phyloP scores from a whole-genome alignment of 495 filamentous ascomycete genomes.

The Penicillium crystallinum region DNA sequence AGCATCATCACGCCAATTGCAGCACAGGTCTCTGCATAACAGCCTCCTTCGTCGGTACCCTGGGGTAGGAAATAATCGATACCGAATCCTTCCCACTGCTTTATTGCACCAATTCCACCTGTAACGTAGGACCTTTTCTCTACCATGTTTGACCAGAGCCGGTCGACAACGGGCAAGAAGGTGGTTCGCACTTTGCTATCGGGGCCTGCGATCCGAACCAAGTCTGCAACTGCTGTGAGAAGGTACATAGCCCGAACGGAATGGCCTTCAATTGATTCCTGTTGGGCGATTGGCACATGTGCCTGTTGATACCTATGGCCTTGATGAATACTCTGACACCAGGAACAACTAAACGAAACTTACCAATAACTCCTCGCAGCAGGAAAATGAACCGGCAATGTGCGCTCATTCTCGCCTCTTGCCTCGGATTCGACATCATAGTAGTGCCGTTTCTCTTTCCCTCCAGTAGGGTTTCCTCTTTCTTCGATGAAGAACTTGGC shows the following conservation, averaged over 20 bases:
- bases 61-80: constrained; percentile 54
- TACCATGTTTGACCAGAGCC: constrained; percentile 55
- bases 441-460: constrained; percentile 43
- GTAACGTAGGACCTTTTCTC: constrained; percentile 57
- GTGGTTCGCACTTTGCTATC: constrained; percentile 17
- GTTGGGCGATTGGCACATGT: constrained; percentile 48
- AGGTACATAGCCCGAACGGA: constrained; percentile 58
- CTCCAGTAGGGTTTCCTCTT: constrained; percentile 46
- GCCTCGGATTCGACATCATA: constrained; percentile 48
- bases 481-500: constrained; percentile 54
- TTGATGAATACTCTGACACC: neutral
- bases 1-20: constrained; percentile 58
- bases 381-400: constrained; percentile 40
- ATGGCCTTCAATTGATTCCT: constrained; percentile 53
- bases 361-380: constrained; percentile 40
- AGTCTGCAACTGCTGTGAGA: constrained; percentile 36
- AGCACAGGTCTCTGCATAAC: constrained; percentile 59
- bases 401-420: constrained; percentile 45
- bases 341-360: neutral
- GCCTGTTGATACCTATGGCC: constrained; percentile 37
- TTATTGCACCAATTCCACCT: constrained; percentile 54
- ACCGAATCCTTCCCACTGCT: constrained; percentile 59
- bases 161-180: constrained; percentile 28
- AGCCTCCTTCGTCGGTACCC: constrained; percentile 53
- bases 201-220: constrained; percentile 22